Evolutionary conservation across 441 rosid genomes (phyloP).

Genomic region (Omphalea diandra): DNA sequence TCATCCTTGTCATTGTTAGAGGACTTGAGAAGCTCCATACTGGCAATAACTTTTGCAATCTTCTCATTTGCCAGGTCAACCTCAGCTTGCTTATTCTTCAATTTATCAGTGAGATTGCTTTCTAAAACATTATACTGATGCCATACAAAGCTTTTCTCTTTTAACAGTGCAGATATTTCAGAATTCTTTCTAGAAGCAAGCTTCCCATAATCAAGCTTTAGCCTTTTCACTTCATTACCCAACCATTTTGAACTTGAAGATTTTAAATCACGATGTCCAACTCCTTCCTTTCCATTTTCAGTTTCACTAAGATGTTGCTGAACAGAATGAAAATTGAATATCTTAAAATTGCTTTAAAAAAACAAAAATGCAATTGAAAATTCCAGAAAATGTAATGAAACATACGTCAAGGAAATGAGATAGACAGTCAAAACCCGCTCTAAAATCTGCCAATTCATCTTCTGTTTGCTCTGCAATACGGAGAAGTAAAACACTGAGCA

Average conservation of each 20-base stretch:
- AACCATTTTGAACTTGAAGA: conserved; percentile 25
- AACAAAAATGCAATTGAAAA: background rate
- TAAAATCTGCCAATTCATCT: conserved; percentile 69
- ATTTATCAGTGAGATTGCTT: conserved; percentile 42
- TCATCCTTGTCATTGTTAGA: conserved; percentile 62
- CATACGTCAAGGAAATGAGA: conserved; percentile 44
- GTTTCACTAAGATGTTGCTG: conserved; percentile 24
- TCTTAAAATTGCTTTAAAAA: background rate
- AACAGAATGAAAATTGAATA: conserved; percentile 20
- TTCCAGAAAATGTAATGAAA: background rate
- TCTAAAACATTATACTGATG: conserved; percentile 60
- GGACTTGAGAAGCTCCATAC: conserved; percentile 52
- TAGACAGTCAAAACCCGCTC: conserved; percentile 46
- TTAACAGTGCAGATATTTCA: conserved; percentile 52
- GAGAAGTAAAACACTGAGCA: conserved; percentile 1
- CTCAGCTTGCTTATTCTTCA: conserved; percentile 58
- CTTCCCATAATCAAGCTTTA: conserved; percentile 47
- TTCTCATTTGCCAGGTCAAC: conserved; percentile 45
- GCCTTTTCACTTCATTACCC: conserved; percentile 42
- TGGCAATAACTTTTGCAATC: conserved; percentile 45
- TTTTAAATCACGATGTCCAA: conserved; percentile 13
- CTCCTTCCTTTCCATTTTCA: conserved; percentile 21
- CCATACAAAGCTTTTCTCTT: conserved; percentile 73
- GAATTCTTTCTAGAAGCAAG: conserved; percentile 50
- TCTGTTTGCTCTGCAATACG: conserved; percentile 48